Base-by-base conservation (phyloP, 768 basidiomycete genomes). In the Psilocybe sp. region DNA sequence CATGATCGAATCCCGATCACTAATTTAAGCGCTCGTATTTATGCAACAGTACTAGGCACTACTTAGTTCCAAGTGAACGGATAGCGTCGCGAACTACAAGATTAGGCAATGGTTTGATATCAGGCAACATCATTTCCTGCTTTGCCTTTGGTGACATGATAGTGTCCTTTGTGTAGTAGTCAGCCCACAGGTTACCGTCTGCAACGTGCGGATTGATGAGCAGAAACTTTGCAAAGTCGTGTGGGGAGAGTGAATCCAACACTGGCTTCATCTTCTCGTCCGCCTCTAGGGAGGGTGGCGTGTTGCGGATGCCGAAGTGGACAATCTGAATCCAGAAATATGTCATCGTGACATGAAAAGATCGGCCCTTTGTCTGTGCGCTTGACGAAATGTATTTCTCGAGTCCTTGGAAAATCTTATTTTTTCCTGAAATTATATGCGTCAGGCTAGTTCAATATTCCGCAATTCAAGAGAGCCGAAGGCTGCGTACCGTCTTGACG, bases 281-380 rank as follows among this genome's bases (percentile, higher is more conserved):
- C 40, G 40, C 36, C 35, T 44, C 32, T 5, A 52, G 49, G 5
- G 55, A 48, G 36, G 64, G 55, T 13, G 63, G 60, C 49, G 68
- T 69, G 47, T 68, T 71, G 9, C 61, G 68, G 42, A 77, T 77
- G 0, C 72, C 75, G 44, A 76, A 72, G 48, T 76, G 75, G 12
- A 76, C 73, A 19, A 76, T 66, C 54, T 78, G 74, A 46, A 77
- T 72, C 75, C 77, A 77, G 58, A 77, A 76, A 50, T 76, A 78
- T 0, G 77, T 74, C 76, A 78, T 75, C 15, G 74, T 74, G 36
- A 75, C 47, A 48, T 77, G 71, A 55, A 75, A 77, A 18, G 69
- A 60, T 18, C 69, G 66, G 5, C 64, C 67, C 3, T 62, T 64
- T 3, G 72, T 69, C 41, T 72, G 68, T 20, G 63, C 40, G 55